These are phyloP conservation scores for Erythrobasidium yunnanense DNA, from an alignment of 768 basidiomycete genomes.

Conservation along the genomic window DNA sequence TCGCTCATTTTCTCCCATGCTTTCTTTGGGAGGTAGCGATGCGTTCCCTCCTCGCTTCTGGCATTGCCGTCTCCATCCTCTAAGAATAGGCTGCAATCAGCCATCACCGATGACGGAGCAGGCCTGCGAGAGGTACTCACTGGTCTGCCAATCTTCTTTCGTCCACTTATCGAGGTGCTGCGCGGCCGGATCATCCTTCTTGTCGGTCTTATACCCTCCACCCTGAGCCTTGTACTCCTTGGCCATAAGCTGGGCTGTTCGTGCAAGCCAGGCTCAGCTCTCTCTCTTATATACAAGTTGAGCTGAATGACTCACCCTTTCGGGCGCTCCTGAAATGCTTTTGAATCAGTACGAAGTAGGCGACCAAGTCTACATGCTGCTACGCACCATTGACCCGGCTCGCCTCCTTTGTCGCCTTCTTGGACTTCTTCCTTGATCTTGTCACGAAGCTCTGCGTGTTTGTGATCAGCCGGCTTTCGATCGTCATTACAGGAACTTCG, in stretches of 20 bases:
- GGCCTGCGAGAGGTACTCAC: no score
- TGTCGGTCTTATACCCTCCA: constrained; percentile 24
- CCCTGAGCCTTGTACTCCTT: constrained; percentile 25
- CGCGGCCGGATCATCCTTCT: constrained; percentile 25
- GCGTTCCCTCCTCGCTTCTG: constrained; percentile 21
- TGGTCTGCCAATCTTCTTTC: constrained; percentile 27
- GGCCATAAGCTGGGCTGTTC: constrained; percentile 15
- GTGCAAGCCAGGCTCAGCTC: no score
- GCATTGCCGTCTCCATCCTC: not conserved
- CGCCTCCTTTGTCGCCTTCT: constrained; percentile 22
- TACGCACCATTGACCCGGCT: constrained; percentile 20
- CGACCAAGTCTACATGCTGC: not conserved
- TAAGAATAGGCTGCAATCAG: no score
- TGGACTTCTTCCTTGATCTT: constrained; percentile 28
- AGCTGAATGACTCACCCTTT: not conserved
- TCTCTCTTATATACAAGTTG: no score
- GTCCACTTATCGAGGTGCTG: constrained; percentile 24
- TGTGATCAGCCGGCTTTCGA: no score
- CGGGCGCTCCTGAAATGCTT: constrained; percentile 8
- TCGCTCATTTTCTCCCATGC: constrained; percentile 28
- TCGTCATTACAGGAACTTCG: no score
- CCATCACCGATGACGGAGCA: no score
- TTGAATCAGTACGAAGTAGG: no score
- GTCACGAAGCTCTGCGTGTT: constrained; percentile 19
- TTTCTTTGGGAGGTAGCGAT: constrained; percentile 25